Conservation (phyloP, 139 green algal genomes). For the Limnomonas spitsbergensis region DNA sequence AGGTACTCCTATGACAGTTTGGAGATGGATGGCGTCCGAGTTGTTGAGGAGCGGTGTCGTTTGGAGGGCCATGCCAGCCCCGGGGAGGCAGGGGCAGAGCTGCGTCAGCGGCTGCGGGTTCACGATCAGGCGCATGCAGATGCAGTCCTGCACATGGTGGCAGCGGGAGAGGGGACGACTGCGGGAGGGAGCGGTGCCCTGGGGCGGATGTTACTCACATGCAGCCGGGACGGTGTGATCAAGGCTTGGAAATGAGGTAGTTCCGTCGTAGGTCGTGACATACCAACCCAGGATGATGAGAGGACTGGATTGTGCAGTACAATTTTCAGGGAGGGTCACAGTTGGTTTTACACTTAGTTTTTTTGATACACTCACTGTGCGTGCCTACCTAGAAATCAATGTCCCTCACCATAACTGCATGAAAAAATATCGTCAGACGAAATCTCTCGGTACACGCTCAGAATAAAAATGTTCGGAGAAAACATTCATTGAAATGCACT, state of each 20-base stretch:
- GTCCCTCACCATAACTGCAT: no score
- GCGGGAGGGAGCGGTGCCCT: not conserved
- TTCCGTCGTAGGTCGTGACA: no score
- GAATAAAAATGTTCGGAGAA: no score
- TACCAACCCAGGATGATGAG: no score
- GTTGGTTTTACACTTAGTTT: no score
- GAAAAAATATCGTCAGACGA: no score
- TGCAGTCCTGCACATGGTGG: slow-evolving; percentile 49
- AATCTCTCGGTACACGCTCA: no score
- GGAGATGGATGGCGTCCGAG: slow-evolving; percentile 42
- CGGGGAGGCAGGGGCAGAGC: not conserved
- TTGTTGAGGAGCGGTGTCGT: slow-evolving; percentile 62
- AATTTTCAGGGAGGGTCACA: no score
- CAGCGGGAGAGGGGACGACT: slow-evolving; percentile 37
- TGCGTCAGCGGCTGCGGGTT: slow-evolving; percentile 30
- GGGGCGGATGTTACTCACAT: slow-evolving; percentile 66
- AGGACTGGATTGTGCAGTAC: no score
- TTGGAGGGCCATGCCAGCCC: slow-evolving; percentile 8
- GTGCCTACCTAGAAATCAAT: no score
- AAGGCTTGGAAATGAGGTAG: slow-evolving; percentile 78
- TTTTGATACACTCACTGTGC: no score
- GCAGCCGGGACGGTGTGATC: slow-evolving; percentile 69
- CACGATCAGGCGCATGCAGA: slow-evolving; percentile 59
- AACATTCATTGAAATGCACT: no score
- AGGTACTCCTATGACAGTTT: slow-evolving; percentile 48